Base-by-base conservation (phyloP, 2,329 filamentous ascomycete genomes). In the Colletotrichum phormii region DNA sequence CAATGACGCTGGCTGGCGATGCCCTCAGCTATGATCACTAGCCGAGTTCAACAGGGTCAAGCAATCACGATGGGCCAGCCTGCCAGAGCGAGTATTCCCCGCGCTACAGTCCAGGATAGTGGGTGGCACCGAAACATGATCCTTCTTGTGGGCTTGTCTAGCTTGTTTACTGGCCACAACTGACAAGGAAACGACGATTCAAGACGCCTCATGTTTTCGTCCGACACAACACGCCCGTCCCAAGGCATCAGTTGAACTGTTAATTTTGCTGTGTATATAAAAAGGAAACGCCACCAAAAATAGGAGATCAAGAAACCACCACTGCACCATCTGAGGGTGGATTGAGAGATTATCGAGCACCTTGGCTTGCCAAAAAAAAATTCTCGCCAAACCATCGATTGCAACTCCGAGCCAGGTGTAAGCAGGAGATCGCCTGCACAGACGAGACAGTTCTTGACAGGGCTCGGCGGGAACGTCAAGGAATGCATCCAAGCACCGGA, bases 361-460 rank as follows among this genome's bases (percentile, higher is more conserved):
- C 31, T n/a, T 46, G 60, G 12, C 61, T 12, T 62, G n/a, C 31
- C 61, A 24, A 46, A 24, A 62, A 33, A 62, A 33, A 37, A n/a
- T n/a, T 31, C 59, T 51, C 46, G 46, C 66, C 55, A 46, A 64
- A 61, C 18, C 63, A 42, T 31, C 55, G 33, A 62, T 18, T 69
- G 70, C 54, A 37, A 70, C 66, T 70, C 49, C 59, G 53, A 29
- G 13, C 54, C 59, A 18, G 18, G 55, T 51, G 35, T 55, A 31
- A 37, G 46, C 18, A 70, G 35, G 31, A 70, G 70, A 72, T 72
- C 70, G 66, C 58, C 55, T 72, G 70, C 70, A 72, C 66, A 72
- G 70, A 70, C 70, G 60, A 64, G 59, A 59, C 55, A 37, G 55
- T 63, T 62, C 64, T 35, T 46, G 65, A 63, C 69, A 63, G 64